Base-by-base conservation (phyloP, 2,329 filamentous ascomycete species). In the Exophiala alcalophila region DNA sequence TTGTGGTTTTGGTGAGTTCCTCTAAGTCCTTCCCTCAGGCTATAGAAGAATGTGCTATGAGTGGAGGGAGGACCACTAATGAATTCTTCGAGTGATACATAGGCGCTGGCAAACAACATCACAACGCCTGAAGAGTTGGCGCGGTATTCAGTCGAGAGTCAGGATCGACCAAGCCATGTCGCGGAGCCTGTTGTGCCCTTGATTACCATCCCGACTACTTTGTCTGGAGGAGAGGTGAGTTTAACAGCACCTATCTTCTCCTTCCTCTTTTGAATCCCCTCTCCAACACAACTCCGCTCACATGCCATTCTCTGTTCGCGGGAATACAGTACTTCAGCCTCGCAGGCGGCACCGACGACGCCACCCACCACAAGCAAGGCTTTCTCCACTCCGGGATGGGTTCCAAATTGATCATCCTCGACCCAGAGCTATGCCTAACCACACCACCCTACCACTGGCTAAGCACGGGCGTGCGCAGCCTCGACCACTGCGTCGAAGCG, bases 401-500 rank as follows among this genome's bases (percentile, higher is more conserved):
- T n/a, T 20, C 26, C 18, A 40, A 40, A 3, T 14, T 40, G 26
- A 14, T 40, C 5, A 40, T 40, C 12, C 28, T 32, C 12, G 77
- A 80, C 42, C 73, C 77, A 2, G 61, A 65, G n/a, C 62, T 81
- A 0, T 66, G 66, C 11, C 56, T 63, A 2, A 71, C 70, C 0
- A 79, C 76, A 0, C 77, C 76, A 0, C 60, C 65, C 1, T 63
- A 62, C 14, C 64, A 78, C 12, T 81, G 77, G 77, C 61, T 80
- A 1, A 73, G 71, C 26, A 77, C 75, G 0, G 78, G 78, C 0
- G 65, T 80, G 5, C 65, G 76, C 5, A 68, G 72, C 0, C 66
- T 80, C 0, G 76, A 80, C 49, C 76, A 79, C 52, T 78, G 74
- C 40, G 69, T 79, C 2, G 76, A 80, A 58, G 71, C 70, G 1